Evolutionary conservation across 23 red algal genomes (phyloP), one percentile per base, ranked within the genome.

Genomic region (Chondrus crispus): DNA sequence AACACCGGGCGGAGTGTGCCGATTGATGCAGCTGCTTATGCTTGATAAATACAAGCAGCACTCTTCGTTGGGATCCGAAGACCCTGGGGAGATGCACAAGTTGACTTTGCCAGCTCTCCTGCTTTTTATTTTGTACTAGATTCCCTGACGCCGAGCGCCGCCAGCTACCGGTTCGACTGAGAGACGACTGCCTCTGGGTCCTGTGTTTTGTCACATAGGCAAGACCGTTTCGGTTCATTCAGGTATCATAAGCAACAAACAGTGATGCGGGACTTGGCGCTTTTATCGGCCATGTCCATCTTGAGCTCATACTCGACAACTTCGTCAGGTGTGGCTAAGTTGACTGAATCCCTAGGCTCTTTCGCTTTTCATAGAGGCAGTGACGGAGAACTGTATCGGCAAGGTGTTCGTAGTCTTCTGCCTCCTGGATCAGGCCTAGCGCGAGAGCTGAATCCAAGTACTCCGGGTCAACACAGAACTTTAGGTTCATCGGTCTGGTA

Each of bases 381-480:
- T 20, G 11, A 1, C 32, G 41, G 30, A 83, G 52, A 0, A 7
- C n/a, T 60, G 26, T 28, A n/a, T 83, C 78, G 29, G 1, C 32
- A 32, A 83, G 40, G 57, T 62, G 26, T 57, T 20, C 51, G 52
- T 57, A 14, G 14, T 53, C 50, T 20, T 14, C 40, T 20, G 57
- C 46, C n/a, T 62, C 40, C 1, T 24, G 20, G 57, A 83, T 54
- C 22, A 83, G 41, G 14, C 78, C 52, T 24, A 63, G 78, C 7
- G 46, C 28, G 14, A 62, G 0, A 11, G 78, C 40, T 35, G 78
- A 83, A 9, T 60, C 24, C 9, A 68, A 12, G 8, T 38, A 83
- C 40, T 83, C 46, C 24, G 78, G 16, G 29, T 83, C 78, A n/a
- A 83, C 78, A 38, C 19, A 83, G 52, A 83, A 58, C 1, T 83